Evolutionary conservation across 305 asterid species (phyloP).

Genomic region (Plantago coronopus): DNA sequence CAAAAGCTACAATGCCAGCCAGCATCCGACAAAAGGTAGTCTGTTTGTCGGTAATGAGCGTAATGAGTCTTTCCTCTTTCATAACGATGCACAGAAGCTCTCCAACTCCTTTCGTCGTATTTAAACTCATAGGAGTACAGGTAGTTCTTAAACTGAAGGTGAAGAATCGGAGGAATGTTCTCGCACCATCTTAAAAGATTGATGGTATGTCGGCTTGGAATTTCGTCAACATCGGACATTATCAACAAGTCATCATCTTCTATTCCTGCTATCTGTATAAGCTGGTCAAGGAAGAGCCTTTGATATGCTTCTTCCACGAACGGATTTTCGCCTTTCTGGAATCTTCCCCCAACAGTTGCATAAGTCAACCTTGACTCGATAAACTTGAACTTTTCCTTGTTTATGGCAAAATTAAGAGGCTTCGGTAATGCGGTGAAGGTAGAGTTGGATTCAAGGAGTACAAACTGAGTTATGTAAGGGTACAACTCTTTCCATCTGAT

Average conservation of each 20-base stretch:
- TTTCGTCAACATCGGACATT: constrained; percentile 86
- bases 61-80: constrained; percentile 49
- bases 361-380: constrained; percentile 65
- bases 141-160: constrained; percentile 68
- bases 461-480: constrained; percentile 69
- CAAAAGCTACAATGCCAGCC: constrained; percentile 95
- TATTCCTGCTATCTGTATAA: constrained; percentile 59
- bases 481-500: constrained; percentile 75
- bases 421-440: constrained; percentile 70
- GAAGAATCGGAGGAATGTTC: constrained; percentile 63
- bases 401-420: constrained; percentile 53
- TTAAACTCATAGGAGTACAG: constrained; percentile 70
- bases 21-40: constrained; percentile 55
- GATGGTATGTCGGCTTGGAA: constrained; percentile 69
- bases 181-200: constrained; percentile 74
- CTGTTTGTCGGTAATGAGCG: constrained; percentile 68
- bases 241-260: constrained; percentile 76
- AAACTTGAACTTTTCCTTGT: constrained; percentile 45
- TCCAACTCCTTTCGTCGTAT: constrained; percentile 56
- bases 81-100: constrained; percentile 73
- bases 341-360: constrained; percentile 64
- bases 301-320: constrained; percentile 71
- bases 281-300: constrained; percentile 62
- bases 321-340: constrained; percentile 60
- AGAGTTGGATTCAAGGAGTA: constrained; percentile 75